Conservation (phyloP, 352 stramenopile species). For the Globisporangium emineosum region DNA sequence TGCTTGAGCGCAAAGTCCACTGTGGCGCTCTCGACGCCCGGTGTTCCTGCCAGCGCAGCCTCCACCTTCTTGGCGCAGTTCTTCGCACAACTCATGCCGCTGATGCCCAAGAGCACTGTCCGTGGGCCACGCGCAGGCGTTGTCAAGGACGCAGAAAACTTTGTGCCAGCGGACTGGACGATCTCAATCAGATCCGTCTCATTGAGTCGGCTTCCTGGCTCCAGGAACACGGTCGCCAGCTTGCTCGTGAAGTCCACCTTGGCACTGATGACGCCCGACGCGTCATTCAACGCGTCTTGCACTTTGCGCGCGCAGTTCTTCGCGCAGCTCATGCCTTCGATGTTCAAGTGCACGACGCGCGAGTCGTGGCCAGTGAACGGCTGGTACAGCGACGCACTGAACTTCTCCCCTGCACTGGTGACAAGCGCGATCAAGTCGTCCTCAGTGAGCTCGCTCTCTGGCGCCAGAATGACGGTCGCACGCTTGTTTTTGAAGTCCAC, state of each 20-base stretch:
- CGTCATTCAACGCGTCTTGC: slow-evolving; percentile 54
- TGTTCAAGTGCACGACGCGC: slow-evolving; percentile 67
- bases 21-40: slow-evolving; percentile 49
- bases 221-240: slow-evolving; percentile 72
- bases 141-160: slow-evolving; percentile 58
- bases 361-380: slow-evolving; percentile 62
- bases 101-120: slow-evolving; percentile 53
- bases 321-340: slow-evolving; percentile 78
- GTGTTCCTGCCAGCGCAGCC: slow-evolving; percentile 38
- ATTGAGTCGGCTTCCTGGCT: slow-evolving; percentile 61
- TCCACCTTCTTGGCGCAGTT: slow-evolving; percentile 80
- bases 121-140: slow-evolving; percentile 37
- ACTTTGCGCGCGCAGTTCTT: slow-evolving; percentile 78
- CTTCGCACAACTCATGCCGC: slow-evolving; percentile 81
- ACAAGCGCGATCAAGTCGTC: slow-evolving; percentile 71
- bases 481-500: slow-evolving; percentile 73
- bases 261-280: slow-evolving; percentile 66
- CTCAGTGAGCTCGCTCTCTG: slow-evolving; percentile 53
- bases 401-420: slow-evolving; percentile 37
- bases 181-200: slow-evolving; percentile 63
- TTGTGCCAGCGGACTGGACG: slow-evolving; percentile 48
- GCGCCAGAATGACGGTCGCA: slow-evolving; percentile 65
- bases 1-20: slow-evolving; percentile 73
- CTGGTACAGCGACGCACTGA: slow-evolving; percentile 59
- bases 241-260: slow-evolving; percentile 79